phyloP scores from a whole-genome alignment of 257 asterid genomes.

The Nicotiana obtusifolia region DNA sequence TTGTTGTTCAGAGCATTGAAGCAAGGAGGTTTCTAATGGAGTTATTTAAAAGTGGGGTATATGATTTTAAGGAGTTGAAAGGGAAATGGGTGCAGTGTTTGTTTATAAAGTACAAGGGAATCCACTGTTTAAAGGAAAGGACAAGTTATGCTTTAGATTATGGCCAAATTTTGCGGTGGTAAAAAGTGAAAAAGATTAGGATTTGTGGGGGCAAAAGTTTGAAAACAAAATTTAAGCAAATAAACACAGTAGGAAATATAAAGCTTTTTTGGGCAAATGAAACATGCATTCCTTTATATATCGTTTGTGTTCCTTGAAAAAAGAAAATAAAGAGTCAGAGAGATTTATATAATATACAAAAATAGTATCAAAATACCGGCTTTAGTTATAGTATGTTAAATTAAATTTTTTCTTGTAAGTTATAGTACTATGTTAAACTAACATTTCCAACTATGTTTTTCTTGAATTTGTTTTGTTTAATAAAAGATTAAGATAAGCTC shows the following conservation, averaged over 20 bases:
- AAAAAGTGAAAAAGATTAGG: constrained; percentile 6
- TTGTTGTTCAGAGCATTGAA: neutral
- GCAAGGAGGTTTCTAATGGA: neutral
- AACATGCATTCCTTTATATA: neutral
- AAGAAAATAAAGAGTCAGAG: neutral
- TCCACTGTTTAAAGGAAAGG: constrained; percentile 31
- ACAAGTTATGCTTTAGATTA: constrained; percentile 25
- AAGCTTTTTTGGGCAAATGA: neutral
- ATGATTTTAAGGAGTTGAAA: neutral
- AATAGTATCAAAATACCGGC: neutral
- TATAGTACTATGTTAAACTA: too few species aligned
- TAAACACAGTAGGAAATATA: neutral
- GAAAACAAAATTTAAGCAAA: neutral
- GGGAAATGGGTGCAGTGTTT: constrained; percentile 10
- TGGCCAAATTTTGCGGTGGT: constrained; percentile 33
- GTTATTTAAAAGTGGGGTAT: constrained; percentile 4
- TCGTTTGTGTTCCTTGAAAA: neutral
- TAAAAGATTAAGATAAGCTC: neutral
- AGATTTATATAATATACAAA: neutral
- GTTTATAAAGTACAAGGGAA: constrained; percentile 38
- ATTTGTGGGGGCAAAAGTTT: neutral
- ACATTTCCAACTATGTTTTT: neutral
- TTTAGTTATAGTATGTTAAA: neutral
- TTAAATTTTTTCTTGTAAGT: neutral
- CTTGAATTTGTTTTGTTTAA: neutral